Conservation (phyloP, 2,329 filamentous ascomycete species). For the Berkeleyomyces basicola region DNA sequence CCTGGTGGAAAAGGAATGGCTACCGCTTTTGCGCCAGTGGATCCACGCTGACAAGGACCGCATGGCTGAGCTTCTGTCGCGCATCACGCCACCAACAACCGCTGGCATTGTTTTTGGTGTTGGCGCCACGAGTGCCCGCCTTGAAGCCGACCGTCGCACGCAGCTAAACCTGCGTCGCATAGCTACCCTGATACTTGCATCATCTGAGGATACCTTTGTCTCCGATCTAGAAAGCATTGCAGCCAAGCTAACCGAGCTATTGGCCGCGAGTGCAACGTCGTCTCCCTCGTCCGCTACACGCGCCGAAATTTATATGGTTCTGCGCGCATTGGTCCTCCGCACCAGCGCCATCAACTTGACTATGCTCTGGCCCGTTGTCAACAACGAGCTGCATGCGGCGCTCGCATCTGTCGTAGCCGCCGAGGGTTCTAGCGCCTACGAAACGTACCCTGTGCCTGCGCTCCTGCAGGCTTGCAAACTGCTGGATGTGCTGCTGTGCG, state of each 20-base stretch:
- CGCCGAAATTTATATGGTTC: constrained; percentile 76
- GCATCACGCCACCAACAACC: constrained; percentile 70
- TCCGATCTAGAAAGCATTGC: constrained; percentile 55
- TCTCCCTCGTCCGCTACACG: constrained; percentile 83
- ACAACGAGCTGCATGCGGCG: constrained; percentile 66
- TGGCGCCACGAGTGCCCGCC: constrained; percentile 75
- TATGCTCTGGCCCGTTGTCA: constrained; percentile 78
- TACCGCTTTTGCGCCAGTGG: constrained; percentile 74
- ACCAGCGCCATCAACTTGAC: constrained; percentile 66
- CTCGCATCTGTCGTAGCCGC: constrained; percentile 57
- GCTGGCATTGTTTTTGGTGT: constrained; percentile 98
- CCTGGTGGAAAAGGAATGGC: constrained; percentile 59
- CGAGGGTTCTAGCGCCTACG: constrained; percentile 43
- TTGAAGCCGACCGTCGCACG: constrained; percentile 88
- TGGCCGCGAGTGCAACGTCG: constrained; percentile 67
- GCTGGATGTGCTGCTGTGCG: constrained; percentile 70
- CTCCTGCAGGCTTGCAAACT: constrained; percentile 88
- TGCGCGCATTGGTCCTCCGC: constrained; percentile 66
- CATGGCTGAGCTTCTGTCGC: constrained; percentile 61
- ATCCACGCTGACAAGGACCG: constrained; percentile 73
- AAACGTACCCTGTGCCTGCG: constrained; percentile 60
- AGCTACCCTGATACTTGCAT: constrained; percentile 61
- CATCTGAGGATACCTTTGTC: constrained; percentile 63
- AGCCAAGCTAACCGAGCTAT: constrained; percentile 73
- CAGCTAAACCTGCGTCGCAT: constrained; percentile 79